Evolutionary conservation across 352 stramenopile species (phyloP).

Genomic region (Phytophthora boehmeriae): DNA sequence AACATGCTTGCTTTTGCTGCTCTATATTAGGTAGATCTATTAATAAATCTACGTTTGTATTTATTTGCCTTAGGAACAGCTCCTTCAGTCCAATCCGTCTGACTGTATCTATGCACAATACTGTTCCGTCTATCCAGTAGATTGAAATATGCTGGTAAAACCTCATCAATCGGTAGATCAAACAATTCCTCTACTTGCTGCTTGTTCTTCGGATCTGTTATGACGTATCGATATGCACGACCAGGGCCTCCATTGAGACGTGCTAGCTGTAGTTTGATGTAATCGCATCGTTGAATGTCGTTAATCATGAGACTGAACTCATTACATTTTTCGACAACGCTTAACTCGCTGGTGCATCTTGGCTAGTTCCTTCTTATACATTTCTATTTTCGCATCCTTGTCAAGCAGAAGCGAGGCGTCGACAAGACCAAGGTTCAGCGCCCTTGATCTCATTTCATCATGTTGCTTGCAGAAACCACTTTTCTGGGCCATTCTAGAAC

Average conservation of each 20-base stretch:
- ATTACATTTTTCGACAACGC: neutral
- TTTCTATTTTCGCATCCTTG: neutral
- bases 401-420: too few species aligned
- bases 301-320: neutral
- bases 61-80: neutral
- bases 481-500: neutral
- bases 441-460: too few species aligned
- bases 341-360: conserved; percentile 3
- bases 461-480: neutral
- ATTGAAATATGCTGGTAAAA: neutral
- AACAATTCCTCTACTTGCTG: conserved; percentile 6
- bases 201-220: neutral
- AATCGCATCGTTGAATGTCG: conserved; percentile 6
- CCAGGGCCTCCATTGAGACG: conserved; percentile 4
- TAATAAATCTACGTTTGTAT: too few species aligned
- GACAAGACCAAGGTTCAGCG: too few species aligned
- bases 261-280: conserved; percentile 2
- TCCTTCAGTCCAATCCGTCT: neutral
- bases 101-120: conserved; percentile 11
- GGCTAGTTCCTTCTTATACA: neutral
- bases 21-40: too few species aligned
- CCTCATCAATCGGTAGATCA: conserved; percentile 9
- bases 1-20: too few species aligned
- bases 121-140: neutral
- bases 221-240: neutral